Percentiles rank a stretch among this genome's conserved stretches.
Conservation (phyloP, 257 asterid species). For the Osmanthus fragrans region DNA sequence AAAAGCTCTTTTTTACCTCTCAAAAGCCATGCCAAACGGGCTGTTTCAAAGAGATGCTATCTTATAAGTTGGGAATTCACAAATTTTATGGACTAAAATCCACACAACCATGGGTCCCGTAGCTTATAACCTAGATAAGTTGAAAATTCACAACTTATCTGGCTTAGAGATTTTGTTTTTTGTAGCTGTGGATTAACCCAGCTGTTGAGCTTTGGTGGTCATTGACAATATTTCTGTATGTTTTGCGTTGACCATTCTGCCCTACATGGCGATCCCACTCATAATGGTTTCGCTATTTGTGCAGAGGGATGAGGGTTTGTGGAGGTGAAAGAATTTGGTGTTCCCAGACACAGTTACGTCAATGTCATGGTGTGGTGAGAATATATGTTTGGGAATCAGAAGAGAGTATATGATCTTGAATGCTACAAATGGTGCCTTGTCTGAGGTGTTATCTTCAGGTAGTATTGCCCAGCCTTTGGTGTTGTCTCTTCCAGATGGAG, state of each 20-base stretch:
- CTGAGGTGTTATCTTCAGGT: slow-evolving; percentile 92
- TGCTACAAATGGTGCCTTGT: slow-evolving; percentile 72
- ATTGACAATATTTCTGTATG: background rate
- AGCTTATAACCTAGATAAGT: too few species aligned
- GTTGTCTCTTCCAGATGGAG: slow-evolving; percentile 81
- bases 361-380: slow-evolving; percentile 96
- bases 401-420: slow-evolving; percentile 83
- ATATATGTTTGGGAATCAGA: slow-evolving; percentile 79
- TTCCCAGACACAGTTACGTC: slow-evolving; percentile 90
- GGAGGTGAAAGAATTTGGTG: slow-evolving; percentile 89
- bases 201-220: slow-evolving; percentile 2
- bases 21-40: too few species aligned
- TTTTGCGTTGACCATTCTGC: slow-evolving; percentile 8
- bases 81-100: too few species aligned
- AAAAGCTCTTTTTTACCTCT: too few species aligned
- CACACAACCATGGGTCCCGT: too few species aligned
- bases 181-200: too few species aligned
- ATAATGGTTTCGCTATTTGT: slow-evolving; percentile 24
- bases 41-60: too few species aligned
- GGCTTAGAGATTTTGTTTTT: too few species aligned
- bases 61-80: too few species aligned
- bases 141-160: too few species aligned
- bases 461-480: slow-evolving; percentile 91
- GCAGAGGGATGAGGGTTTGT: slow-evolving; percentile 91
- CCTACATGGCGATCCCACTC: slow-evolving; percentile 4